Base-by-base conservation (phyloP, 2,329 filamentous ascomycete genomes). In the Cylindrodendrum hubeiense region DNA sequence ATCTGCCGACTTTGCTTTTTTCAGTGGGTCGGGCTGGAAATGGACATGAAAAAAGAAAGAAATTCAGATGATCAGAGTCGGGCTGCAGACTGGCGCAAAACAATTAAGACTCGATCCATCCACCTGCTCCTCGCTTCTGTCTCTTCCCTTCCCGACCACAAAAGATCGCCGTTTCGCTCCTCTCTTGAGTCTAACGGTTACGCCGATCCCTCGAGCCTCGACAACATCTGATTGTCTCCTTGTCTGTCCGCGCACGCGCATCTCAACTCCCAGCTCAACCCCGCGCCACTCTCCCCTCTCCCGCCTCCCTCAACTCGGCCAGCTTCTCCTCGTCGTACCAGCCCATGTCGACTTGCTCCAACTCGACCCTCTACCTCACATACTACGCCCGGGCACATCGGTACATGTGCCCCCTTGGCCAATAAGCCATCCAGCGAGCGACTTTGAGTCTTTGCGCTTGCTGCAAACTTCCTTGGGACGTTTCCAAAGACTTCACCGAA, bases 361-460 rank as follows among this genome's bases (percentile, higher is more conserved):
- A 63, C 39, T 61, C 64, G 56, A 56, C 44, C 5, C 51, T 61
- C 52, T 62, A 46, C 54, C 30, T 64, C 34, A 57, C 30, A 47
- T 59, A 63, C 46, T 50, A 57, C 26, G 71, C 76, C 37, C 51
- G 55, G 79, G 79, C 81, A 75, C 80, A 78, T 76, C 69, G 55
- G 53, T 78, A 70, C 70, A 86, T 86, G 84, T 80, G 83, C 81
- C 81, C 74, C 63, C 63, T 70, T 62, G 70, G 66, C 69, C 78
- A 74, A 79, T 86, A 85, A 78, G 71, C 75, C 70, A 61, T 74
- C 70, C 80, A 79, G 86, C 86, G 86, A 80, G 87, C 87, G 87
- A 89, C 87, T 89, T 89, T 73, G 79, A 86, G 87, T 89, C 87
- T 89, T 89, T 89, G 87, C 87, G 87, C 86, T 89, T 89, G 87